phyloP scores from a whole-genome alignment of 2,329 filamentous ascomycete species.

The Botryosphaeria agaves region DNA sequence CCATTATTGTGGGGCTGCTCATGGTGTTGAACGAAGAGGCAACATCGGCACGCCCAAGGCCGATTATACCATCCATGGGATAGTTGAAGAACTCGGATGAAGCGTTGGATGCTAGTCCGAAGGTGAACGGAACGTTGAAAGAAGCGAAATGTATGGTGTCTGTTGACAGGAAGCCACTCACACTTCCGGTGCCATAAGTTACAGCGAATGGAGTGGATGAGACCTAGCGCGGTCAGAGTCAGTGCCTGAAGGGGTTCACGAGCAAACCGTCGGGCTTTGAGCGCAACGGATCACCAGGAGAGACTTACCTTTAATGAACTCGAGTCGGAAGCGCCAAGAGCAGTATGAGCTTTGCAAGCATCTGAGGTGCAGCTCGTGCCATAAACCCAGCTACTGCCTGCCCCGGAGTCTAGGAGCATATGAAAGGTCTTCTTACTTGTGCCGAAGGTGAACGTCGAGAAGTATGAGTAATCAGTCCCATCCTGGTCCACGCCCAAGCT shows the following conservation, averaged over 20 bases:
- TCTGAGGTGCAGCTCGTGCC: conserved; percentile 45
- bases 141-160: conserved; percentile 53
- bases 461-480: conserved; percentile 36
- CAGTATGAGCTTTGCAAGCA: conserved; percentile 52
- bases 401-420: conserved; percentile 37
- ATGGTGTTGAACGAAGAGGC: conserved; percentile 11
- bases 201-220: conserved; percentile 42
- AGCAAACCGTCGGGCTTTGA: too few relatives aligned
- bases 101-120: conserved; percentile 56
- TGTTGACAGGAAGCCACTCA: conserved; percentile 46
- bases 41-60: conserved; percentile 46
- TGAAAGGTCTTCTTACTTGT: conserved; percentile 31
- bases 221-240: conserved; percentile 42
- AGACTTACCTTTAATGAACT: too few relatives aligned
- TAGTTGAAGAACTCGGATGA: conserved; percentile 61
- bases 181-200: conserved; percentile 60
- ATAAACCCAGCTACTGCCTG: conserved; percentile 69
- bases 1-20: conserved; percentile 47
- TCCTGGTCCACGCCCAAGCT: conserved; percentile 35
- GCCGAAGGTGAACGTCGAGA: conserved; percentile 32
- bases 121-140: conserved; percentile 44
- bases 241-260: too few relatives aligned
- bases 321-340: conserved; percentile 50
- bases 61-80: conserved; percentile 77
- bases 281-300: too few relatives aligned